Base-by-base conservation (phyloP, 1,139 yeast species). In the Candida pseudoviswanathii region DNA sequence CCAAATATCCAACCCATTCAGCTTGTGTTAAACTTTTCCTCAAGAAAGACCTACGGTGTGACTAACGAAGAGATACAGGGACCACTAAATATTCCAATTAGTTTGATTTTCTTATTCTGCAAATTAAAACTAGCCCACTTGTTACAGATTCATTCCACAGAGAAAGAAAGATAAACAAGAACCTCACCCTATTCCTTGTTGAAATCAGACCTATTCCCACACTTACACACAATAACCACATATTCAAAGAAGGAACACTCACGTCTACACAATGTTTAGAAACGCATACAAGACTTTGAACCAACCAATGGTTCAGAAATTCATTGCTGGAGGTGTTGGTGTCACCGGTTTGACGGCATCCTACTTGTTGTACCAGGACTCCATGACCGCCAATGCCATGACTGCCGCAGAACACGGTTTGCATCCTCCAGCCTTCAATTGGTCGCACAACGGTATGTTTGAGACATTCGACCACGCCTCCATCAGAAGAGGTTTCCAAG, bases 381-480 rank as follows among this genome's bases (percentile, higher is more conserved):
- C 89, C 24, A 81, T 85, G 71, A 82, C 89, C 54, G 97, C 97
- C 54, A 84, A 82, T 65, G 99, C 99, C 65, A 89, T 92, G 96
- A 92, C 99, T 50, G 96, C 96, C 58, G 97, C 98, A 58, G 99
- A 94, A 78, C 98, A 94, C 75, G 99, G 99, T 62, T 82, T 94
- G 69, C 99, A 94, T 72, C 86, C 99, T 43, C 97, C 98, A 58
- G 84, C 85, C 55, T 92, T 81, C 72, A 87, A 84, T 53, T 94
- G 99, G 99, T 81, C 97, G 44, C 98, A 94, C 75, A 85, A 82
- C 66, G 97, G 96, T 64, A 87, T 91, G 84, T 84, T 92, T 64
- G 86, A 86, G 59, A 82, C 97, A 49, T 95, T 91, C 63, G 99
- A 94, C 78, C 99, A 94, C 72, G 92, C 91, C 53, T 86, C 96